Evolutionary conservation across 2,329 filamentous ascomycete species (phyloP).

Genomic region (Aphanocladium album): DNA sequence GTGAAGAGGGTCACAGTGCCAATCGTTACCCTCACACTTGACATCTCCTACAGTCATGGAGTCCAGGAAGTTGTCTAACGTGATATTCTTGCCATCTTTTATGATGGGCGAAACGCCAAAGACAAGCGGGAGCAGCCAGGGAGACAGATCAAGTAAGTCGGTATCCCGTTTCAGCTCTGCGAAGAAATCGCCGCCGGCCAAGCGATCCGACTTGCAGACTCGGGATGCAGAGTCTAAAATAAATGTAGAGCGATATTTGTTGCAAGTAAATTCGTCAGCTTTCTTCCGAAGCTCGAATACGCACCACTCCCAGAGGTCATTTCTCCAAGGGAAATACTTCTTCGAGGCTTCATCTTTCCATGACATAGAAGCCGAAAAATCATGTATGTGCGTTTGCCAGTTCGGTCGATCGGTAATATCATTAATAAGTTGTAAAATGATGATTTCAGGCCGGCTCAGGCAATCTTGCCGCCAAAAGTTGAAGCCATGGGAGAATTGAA

Average conservation of each 20-base stretch:
- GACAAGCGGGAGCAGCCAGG: background rate
- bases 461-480: background rate
- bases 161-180: background rate
- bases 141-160: background rate
- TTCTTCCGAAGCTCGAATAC: background rate
- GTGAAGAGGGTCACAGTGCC: background rate
- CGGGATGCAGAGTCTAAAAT: background rate
- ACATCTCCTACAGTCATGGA: background rate
- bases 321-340: background rate
- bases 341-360: background rate
- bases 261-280: background rate
- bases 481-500: slow-evolving; percentile 3
- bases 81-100: background rate
- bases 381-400: background rate
- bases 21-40: too few relatives aligned
- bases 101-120: background rate
- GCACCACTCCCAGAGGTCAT: slow-evolving; percentile 1
- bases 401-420: background rate
- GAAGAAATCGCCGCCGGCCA: background rate
- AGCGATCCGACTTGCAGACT: background rate
- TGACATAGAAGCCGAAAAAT: background rate
- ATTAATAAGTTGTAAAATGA: background rate
- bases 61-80: background rate
- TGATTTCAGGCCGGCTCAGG: background rate
- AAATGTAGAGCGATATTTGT: background rate